Conservation (phyloP, 2,329 filamentous ascomycete genomes). For the Pezicula rhizophila region DNA sequence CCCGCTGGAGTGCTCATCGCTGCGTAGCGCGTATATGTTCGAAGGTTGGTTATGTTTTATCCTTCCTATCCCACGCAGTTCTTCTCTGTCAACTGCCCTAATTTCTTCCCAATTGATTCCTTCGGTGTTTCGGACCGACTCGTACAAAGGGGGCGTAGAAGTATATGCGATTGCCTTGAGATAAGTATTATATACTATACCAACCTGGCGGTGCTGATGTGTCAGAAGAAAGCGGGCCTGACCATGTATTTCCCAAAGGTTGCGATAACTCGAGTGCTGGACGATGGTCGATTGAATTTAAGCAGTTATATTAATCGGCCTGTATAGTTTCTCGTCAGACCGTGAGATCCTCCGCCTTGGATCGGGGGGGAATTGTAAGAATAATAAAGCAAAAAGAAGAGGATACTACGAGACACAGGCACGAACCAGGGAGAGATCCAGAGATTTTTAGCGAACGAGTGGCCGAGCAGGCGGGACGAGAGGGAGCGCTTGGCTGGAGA, state of each 20-base stretch:
- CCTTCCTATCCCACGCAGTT: too few relatives aligned
- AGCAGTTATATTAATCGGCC: not conserved
- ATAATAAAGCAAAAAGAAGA: not conserved
- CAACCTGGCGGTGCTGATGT: not conserved
- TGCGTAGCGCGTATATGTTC: not conserved
- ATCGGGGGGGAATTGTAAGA: not conserved
- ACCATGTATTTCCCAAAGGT: not conserved
- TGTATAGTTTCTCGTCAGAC: not conserved
- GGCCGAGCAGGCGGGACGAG: not conserved
- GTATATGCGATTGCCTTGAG: too few relatives aligned
- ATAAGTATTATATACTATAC: too few relatives aligned
- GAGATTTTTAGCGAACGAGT: not conserved
- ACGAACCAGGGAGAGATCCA: not conserved
- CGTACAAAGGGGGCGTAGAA: too few relatives aligned
- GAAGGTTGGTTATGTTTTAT: not conserved
- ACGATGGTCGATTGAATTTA: not conserved
- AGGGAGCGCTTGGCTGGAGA: not conserved
- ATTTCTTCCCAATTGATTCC: too few relatives aligned
- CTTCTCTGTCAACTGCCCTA: too few relatives aligned
- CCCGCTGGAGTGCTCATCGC: slow-evolving; percentile 1
- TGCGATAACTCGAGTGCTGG: not conserved
- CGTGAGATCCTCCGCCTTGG: not conserved
- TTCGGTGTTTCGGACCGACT: too few relatives aligned
- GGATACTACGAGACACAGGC: not conserved
- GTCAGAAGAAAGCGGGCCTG: not conserved